phyloP scores from a whole-genome alignment of 306 rosid species.

The Ormosia emarginata region DNA sequence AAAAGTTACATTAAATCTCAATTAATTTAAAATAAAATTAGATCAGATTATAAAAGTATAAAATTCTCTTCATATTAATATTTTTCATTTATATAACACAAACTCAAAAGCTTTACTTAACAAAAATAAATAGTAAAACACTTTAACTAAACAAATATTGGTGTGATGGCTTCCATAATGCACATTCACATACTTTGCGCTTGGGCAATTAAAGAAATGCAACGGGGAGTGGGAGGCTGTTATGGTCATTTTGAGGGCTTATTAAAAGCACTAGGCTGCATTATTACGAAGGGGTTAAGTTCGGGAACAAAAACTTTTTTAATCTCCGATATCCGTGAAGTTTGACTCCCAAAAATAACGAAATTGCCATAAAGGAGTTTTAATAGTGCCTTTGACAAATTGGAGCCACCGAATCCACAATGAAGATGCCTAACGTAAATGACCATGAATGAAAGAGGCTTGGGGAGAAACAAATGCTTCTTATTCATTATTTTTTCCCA shows the following conservation, averaged over 20 bases:
- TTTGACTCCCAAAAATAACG: constrained; percentile 36
- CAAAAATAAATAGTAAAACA: too few relatives aligned
- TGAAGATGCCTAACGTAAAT: constrained; percentile 22
- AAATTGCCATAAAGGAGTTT: constrained; percentile 23
- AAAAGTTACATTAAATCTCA: too few relatives aligned
- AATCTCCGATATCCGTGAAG: constrained; percentile 40
- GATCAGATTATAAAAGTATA: too few relatives aligned
- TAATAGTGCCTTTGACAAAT: constrained; percentile 35
- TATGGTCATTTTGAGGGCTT: constrained; percentile 13
- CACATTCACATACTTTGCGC: not conserved
- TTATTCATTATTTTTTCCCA: not conserved
- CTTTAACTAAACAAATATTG: too few relatives aligned
- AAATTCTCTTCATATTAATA: too few relatives aligned
- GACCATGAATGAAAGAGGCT: constrained; percentile 6
- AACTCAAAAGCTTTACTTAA: too few relatives aligned
- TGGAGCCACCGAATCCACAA: constrained; percentile 27
- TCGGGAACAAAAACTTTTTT: constrained; percentile 29
- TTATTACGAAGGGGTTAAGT: constrained; percentile 23
- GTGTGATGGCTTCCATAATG: not conserved
- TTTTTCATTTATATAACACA: too few relatives aligned
- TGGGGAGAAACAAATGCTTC: not conserved
- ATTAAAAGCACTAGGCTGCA: not conserved
- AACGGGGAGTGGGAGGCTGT: not conserved
- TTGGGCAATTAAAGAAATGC: not conserved
- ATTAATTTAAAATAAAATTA: too few relatives aligned